Evolutionary conservation across 257 asterid species (phyloP).

Genomic region (Salvia rosmarinus): DNA sequence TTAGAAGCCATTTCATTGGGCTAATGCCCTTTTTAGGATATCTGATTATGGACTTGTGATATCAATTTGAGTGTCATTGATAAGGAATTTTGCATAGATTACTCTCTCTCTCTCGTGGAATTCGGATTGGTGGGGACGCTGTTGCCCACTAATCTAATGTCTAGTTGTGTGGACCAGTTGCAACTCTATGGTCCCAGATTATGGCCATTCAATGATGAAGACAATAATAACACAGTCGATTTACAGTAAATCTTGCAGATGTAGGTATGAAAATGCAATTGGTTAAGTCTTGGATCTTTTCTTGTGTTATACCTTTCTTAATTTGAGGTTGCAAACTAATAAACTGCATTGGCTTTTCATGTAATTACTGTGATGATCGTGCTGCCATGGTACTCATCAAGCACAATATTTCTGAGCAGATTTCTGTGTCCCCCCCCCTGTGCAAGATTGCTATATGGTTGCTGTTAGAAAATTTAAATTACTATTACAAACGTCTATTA

Average conservation of each 20-base stretch:
- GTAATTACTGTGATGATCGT: not conserved
- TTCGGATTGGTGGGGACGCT: constrained; percentile 21
- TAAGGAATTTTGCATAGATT: too few relatives aligned
- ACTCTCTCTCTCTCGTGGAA: not conserved
- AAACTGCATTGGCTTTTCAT: not conserved
- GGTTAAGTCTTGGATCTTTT: not conserved
- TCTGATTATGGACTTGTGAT: too few relatives aligned
- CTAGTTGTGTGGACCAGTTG: not conserved
- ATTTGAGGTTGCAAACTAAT: too few relatives aligned
- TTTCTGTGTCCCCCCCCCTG: too few relatives aligned
- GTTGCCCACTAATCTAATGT: not conserved
- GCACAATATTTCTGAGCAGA: too few relatives aligned
- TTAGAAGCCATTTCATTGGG: too few relatives aligned
- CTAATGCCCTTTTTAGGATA: too few relatives aligned
- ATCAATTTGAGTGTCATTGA: too few relatives aligned
- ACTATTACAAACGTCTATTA: not conserved
- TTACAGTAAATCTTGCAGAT: not conserved
- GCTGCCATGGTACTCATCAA: too few relatives aligned
- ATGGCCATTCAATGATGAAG: not conserved
- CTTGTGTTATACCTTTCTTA: too few relatives aligned
- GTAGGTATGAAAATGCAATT: not conserved
- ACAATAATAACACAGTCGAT: not conserved
- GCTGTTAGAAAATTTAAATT: too few relatives aligned
- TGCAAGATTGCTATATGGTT: too few relatives aligned
- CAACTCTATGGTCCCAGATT: constrained; percentile 24